phyloP scores from a whole-genome alignment of 139 green algal genomes.

The Coccomyxa sp. region DNA sequence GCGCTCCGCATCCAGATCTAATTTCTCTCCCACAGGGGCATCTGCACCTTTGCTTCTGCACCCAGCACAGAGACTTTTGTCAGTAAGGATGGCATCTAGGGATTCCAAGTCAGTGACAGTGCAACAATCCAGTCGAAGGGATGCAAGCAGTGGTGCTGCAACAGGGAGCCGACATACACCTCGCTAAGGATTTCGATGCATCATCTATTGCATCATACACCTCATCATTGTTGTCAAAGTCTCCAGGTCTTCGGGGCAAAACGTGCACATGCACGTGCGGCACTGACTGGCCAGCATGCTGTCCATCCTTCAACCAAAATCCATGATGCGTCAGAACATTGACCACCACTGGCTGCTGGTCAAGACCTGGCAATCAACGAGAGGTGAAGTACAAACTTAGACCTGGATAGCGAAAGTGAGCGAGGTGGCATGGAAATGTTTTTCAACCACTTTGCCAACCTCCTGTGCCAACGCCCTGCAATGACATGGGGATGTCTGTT shows the following conservation, averaged over 20 bases:
- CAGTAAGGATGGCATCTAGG: no score
- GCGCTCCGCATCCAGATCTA: conserved; percentile 74
- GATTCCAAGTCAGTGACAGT: no score
- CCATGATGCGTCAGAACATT: background rate
- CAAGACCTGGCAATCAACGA: background rate
- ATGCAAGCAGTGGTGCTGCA: background rate
- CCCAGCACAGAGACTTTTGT: no score
- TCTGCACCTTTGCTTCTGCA: no score
- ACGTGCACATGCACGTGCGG: conserved; percentile 96
- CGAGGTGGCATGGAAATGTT: conserved; percentile 52
- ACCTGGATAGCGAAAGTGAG: conserved; percentile 83
- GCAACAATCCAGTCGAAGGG: no score
- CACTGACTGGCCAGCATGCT: conserved; percentile 86
- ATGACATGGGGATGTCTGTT: background rate
- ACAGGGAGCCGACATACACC: background rate
- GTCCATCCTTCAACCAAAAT: conserved; percentile 40
- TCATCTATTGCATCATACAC: conserved; percentile 77
- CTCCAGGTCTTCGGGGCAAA: conserved; percentile 73
- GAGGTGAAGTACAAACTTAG: background rate
- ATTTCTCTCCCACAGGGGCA: conserved; percentile 24
- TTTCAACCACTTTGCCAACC: conserved; percentile 55
- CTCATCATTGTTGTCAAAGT: conserved; percentile 93
- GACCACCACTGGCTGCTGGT: background rate
- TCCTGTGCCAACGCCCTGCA: conserved; percentile 55
- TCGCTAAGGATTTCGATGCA: conserved; percentile 3